These are phyloP conservation scores for Lomentospora prolificans DNA, from an alignment of 2,329 filamentous ascomycete species.

Conservation along the genomic window DNA sequence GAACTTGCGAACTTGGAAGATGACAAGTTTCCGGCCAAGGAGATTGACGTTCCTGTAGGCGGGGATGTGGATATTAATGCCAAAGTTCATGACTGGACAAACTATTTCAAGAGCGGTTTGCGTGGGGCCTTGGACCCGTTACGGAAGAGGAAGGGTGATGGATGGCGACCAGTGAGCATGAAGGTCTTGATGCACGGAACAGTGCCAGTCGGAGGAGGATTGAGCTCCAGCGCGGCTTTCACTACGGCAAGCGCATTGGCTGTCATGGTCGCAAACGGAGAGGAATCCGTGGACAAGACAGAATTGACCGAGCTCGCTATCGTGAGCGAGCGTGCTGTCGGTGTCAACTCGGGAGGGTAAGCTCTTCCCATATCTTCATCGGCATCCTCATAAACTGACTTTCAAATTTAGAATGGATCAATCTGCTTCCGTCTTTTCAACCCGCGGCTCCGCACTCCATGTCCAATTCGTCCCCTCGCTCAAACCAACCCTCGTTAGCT, in stretches of 20 bases:
- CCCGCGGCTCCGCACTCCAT: slow-evolving; percentile 76
- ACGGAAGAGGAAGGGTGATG: slow-evolving; percentile 49
- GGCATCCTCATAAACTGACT: background rate
- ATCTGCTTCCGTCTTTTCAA: slow-evolving; percentile 86
- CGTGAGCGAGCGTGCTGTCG: slow-evolving; percentile 85
- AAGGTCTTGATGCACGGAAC: slow-evolving; percentile 84
- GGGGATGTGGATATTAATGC: slow-evolving; percentile 71
- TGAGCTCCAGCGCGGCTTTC: slow-evolving; percentile 90
- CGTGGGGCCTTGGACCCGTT: slow-evolving; percentile 72
- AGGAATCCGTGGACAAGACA: slow-evolving; percentile 73
- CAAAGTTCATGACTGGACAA: slow-evolving; percentile 84
- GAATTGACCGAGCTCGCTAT: slow-evolving; percentile 88
- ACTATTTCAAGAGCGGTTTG: slow-evolving; percentile 94
- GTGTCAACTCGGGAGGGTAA: slow-evolving; percentile 91
- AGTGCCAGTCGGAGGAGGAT: slow-evolving; percentile 81
- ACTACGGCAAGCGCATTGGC: slow-evolving; percentile 84
- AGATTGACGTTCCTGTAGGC: slow-evolving; percentile 57
- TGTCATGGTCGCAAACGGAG: slow-evolving; percentile 76
- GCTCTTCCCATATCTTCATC: slow-evolving; percentile 16
- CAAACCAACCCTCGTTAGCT: slow-evolving; percentile 64
- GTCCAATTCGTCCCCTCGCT: slow-evolving; percentile 81
- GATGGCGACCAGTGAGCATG: slow-evolving; percentile 59
- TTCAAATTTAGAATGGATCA: slow-evolving; percentile 72
- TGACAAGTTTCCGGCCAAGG: slow-evolving; percentile 63
- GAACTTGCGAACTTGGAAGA: slow-evolving; percentile 71